Evolutionary conservation across 2,329 filamentous ascomycete genomes (phyloP).

Genomic region (Metarhizium robertsii): DNA sequence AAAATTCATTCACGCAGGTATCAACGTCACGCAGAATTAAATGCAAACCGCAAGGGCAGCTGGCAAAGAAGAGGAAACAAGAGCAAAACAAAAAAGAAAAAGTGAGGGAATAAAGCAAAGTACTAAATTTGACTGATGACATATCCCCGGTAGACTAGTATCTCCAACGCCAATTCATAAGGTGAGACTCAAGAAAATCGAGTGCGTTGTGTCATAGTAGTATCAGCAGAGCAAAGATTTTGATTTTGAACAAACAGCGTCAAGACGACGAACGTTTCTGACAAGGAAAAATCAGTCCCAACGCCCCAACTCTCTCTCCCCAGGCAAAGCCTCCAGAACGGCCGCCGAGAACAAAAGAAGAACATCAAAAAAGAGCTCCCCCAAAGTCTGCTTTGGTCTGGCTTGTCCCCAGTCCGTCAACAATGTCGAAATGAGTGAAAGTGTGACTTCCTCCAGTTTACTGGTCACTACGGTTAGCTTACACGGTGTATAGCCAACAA

Average conservation of each 20-base stretch:
- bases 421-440: background rate
- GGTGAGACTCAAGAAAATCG: conserved; percentile 21
- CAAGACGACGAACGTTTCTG: conserved; percentile 12
- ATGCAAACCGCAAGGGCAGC: conserved; percentile 1
- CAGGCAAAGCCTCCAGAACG: conserved; percentile 12
- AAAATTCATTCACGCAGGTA: too few relatives aligned
- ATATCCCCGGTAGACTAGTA: conserved; percentile 26
- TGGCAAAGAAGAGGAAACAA: conserved; percentile 1
- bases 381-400: conserved; percentile 5
- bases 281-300: conserved; percentile 17
- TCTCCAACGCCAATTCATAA: conserved; percentile 34
- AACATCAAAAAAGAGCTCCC: conserved; percentile 12
- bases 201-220: conserved; percentile 18
- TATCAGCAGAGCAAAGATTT: conserved; percentile 22
- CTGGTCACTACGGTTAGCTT: conserved; percentile 6
- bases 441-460: conserved; percentile 5
- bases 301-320: conserved; percentile 19
- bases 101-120: conserved; percentile 15
- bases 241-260: conserved; percentile 3
- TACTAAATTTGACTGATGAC: conserved; percentile 27
- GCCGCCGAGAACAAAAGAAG: conserved; percentile 15
- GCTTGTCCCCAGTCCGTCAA: conserved; percentile 1
- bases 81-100: background rate
- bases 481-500: background rate
- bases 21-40: background rate